Evolutionary conservation across 2,329 filamentous ascomycete species (phyloP), one percentile per base, ranked within the genome.

Genomic region (Amylocarpus encephaloides): DNA sequence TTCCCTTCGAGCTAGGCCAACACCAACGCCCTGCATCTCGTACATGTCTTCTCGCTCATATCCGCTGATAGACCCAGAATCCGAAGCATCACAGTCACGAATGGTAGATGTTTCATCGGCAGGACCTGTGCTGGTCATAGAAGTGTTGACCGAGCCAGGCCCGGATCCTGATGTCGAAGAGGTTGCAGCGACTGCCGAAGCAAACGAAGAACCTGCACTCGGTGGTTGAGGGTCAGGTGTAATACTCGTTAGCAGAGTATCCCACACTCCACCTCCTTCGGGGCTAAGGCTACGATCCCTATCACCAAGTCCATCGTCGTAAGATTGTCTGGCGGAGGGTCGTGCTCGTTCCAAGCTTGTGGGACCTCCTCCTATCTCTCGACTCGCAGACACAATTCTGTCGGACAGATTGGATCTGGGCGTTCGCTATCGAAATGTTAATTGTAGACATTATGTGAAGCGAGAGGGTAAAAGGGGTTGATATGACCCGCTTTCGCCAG

Each of bases 201-300:
- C 59, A 65, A 95, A 95, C 0, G 90, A 95, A 1, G 89, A 91
- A 29, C 86, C 82, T 1, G 82, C 79, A 59, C 86, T 94, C 0
- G 90, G 88, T 2, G 88, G 78, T 54, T 88, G 85, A 13, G 85
- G 82, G 65, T 95, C 90, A 0, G 88, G 88, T 0, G 86, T 84
- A 53, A 96, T 78, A 0, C 88, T 94, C 6, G 79, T 84, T 50
- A 90, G 73, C 47, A 96, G 80, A 2, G 83, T 88, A 52, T 92
- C 85, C 91, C 91, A 96, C 1, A 75, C 74, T 44, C 77, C 75
- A 55, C 80, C 77, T 35, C 72, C 75, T 48, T 70, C 84, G 7
- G 85, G 84, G 63, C 85, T 90, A n/a, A 88, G 71, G 66, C 89
- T 95, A 59, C 89, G 82, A 55, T 88, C 80, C 51, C 90, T 85